Conservation (phyloP, 371 early-diverging fungal genomes). For the Catenaria anguillulae region DNA sequence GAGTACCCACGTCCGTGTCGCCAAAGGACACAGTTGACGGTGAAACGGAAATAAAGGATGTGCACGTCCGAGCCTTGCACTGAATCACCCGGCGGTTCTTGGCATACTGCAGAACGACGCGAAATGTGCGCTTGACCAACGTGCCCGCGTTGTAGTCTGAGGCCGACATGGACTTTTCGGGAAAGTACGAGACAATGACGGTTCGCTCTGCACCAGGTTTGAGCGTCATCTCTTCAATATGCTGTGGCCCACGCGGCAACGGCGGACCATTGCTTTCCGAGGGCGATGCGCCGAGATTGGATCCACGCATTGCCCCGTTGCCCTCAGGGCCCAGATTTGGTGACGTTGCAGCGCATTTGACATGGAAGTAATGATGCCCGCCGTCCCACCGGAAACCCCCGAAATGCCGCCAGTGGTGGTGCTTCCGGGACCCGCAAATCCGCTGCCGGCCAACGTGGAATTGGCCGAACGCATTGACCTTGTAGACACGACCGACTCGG, state of each 20-base stretch:
- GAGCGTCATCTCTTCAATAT: constrained; percentile 76
- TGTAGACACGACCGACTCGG: background rate
- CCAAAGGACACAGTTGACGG: constrained; percentile 82
- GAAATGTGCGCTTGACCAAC: constrained; percentile 55
- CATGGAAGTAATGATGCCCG: too few species aligned
- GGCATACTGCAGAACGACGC: constrained; percentile 55
- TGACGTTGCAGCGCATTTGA: too few species aligned
- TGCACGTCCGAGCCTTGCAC: constrained; percentile 81
- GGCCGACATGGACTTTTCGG: constrained; percentile 41
- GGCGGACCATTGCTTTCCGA: too few species aligned
- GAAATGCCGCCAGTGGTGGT: too few species aligned
- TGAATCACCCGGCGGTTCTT: constrained; percentile 72
- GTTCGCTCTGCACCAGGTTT: constrained; percentile 72
- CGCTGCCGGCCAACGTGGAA: background rate
- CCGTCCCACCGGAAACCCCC: too few species aligned
- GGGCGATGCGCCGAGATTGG: too few species aligned
- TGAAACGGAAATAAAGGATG: constrained; percentile 74
- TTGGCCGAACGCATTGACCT: background rate
- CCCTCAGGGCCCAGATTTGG: too few species aligned
- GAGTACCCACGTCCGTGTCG: constrained; percentile 82
- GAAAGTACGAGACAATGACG: constrained; percentile 64
- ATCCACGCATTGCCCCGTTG: too few species aligned
- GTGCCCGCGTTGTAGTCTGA: constrained; percentile 57
- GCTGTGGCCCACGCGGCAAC: constrained; percentile 12
- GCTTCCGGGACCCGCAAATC: background rate